These are phyloP conservation scores for Grigorovia humatica DNA, from an alignment of 805 yeast genomes.

Conservation along the genomic window DNA sequence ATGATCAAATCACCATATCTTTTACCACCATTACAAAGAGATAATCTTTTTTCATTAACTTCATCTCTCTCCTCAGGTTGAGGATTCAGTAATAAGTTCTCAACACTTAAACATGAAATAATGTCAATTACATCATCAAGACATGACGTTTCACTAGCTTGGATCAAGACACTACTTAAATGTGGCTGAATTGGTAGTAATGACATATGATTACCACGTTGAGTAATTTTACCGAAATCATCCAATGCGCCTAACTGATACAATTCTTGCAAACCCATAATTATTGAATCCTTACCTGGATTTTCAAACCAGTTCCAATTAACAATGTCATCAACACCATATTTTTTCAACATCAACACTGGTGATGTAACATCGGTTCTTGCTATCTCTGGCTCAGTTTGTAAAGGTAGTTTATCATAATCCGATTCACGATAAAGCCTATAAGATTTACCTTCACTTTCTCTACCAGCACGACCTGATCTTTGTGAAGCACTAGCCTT, in stretches of 20 bases:
- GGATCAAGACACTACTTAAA: conserved; percentile 71
- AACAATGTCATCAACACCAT: conserved; percentile 73
- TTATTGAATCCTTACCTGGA: conserved; percentile 70
- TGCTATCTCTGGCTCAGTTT: conserved; percentile 88
- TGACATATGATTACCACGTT: conserved; percentile 77
- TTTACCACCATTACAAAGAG: conserved; percentile 59
- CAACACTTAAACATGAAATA: conserved; percentile 87
- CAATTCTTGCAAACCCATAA: conserved; percentile 68
- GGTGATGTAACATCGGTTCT: conserved; percentile 82
- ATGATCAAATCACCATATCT: conserved; percentile 75
- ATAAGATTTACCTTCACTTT: conserved; percentile 80
- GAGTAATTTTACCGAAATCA: conserved; percentile 65
- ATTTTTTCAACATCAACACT: conserved; percentile 67
- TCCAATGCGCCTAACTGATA: conserved; percentile 72
- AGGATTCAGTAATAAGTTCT: conserved; percentile 74
- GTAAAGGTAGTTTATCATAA: conserved; percentile 50
- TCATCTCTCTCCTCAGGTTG: conserved; percentile 75
- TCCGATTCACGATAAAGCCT: conserved; percentile 71
- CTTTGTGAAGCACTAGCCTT: conserved; percentile 92
- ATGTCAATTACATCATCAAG: conserved; percentile 70
- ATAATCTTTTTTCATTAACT: conserved; percentile 63
- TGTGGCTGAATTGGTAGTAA: conserved; percentile 88
- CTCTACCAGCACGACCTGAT: conserved; percentile 99
- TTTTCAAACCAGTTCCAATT: conserved; percentile 90
- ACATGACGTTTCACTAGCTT: conserved; percentile 49